Percentiles rank a stretch among this genome's conserved stretches.
phyloP scores from a whole-genome alignment of 768 basidiomycete species.

The Lactarius hengduanensis region DNA sequence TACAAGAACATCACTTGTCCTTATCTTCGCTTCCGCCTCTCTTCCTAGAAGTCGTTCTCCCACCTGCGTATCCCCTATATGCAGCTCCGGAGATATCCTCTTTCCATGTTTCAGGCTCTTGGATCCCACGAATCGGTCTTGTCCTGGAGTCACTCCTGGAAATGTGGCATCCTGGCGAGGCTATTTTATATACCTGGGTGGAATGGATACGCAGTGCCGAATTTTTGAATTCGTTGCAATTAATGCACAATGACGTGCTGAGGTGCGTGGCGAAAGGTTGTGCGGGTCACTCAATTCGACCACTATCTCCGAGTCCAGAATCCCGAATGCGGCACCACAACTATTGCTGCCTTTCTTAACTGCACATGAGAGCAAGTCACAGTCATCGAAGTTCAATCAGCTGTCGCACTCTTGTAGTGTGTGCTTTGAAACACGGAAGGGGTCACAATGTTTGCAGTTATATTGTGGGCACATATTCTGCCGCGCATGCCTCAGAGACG shows the following conservation, averaged over 20 bases:
- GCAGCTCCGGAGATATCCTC: conserved; percentile 54
- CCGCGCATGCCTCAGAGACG: conserved; percentile 71
- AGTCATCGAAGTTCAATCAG: conserved; percentile 55
- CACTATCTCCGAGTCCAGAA: conserved; percentile 35
- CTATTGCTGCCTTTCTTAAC: conserved; percentile 49
- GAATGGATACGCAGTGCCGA: conserved; percentile 69
- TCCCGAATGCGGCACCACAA: conserved; percentile 57
- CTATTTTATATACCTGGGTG: conserved; percentile 66
- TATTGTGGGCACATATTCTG: conserved; percentile 82
- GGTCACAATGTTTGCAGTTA: conserved; percentile 68
- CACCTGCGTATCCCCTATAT: conserved; percentile 53
- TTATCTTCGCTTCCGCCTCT: conserved; percentile 62
- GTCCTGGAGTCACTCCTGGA: conserved; percentile 45
- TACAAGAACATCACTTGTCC: conserved; percentile 34
- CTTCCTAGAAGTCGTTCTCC: conserved; percentile 53
- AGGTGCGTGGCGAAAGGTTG: conserved; percentile 3
- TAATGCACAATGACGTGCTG: conserved; percentile 32
- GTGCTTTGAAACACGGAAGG: conserved; percentile 73
- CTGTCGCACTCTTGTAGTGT: conserved; percentile 72
- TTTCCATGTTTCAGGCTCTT: conserved; percentile 55
- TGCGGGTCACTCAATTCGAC: not conserved
- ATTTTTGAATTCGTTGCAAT: conserved; percentile 50
- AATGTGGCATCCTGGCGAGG: conserved; percentile 62
- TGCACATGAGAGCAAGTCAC: conserved; percentile 47
- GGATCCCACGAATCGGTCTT: conserved; percentile 47